These are phyloP conservation scores for Phytopythium delawarense DNA, from an alignment of 352 stramenopile genomes.

Conservation along the genomic window DNA sequence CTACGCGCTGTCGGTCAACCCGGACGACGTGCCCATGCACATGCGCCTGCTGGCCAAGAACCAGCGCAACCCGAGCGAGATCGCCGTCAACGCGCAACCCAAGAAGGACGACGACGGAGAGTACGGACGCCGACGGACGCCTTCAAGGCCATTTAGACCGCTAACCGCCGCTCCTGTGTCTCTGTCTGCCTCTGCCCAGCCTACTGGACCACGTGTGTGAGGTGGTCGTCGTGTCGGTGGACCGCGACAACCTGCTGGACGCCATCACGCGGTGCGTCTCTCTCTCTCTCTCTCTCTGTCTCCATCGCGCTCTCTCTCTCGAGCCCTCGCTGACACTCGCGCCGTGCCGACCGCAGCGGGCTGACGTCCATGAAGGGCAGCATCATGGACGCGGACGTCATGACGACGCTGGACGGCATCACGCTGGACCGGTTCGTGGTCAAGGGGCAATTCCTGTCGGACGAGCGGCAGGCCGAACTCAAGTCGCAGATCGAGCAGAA, in stretches of 20 bases:
- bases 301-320: slow-evolving; percentile 73
- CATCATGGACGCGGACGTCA: slow-evolving; percentile 83
- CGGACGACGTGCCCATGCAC: slow-evolving; percentile 84
- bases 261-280: slow-evolving; percentile 43
- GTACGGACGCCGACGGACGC: slow-evolving; percentile 27
- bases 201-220: slow-evolving; percentile 78
- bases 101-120: slow-evolving; percentile 87
- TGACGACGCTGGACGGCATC: slow-evolving; percentile 79
- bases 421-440: slow-evolving; percentile 84
- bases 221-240: slow-evolving; percentile 74
- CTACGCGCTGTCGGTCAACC: slow-evolving; percentile 82
- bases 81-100: slow-evolving; percentile 77
- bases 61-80: slow-evolving; percentile 72
- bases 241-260: slow-evolving; percentile 77
- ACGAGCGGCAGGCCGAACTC: slow-evolving; percentile 69
- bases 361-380: slow-evolving; percentile 83
- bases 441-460: slow-evolving; percentile 74
- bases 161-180: slow-evolving; percentile 3
- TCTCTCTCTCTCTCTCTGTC: slow-evolving; percentile 18
- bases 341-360: slow-evolving; percentile 40
- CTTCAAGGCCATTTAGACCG: neutral
- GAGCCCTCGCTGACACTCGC: slow-evolving; percentile 14
- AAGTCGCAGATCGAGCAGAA: slow-evolving; percentile 74
- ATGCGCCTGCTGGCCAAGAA: slow-evolving; percentile 83
- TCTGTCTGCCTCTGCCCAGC: slow-evolving; percentile 17